These are phyloP conservation scores for Fusarium buharicum DNA, from an alignment of 2,329 filamentous ascomycete species.

Conservation along the genomic window DNA sequence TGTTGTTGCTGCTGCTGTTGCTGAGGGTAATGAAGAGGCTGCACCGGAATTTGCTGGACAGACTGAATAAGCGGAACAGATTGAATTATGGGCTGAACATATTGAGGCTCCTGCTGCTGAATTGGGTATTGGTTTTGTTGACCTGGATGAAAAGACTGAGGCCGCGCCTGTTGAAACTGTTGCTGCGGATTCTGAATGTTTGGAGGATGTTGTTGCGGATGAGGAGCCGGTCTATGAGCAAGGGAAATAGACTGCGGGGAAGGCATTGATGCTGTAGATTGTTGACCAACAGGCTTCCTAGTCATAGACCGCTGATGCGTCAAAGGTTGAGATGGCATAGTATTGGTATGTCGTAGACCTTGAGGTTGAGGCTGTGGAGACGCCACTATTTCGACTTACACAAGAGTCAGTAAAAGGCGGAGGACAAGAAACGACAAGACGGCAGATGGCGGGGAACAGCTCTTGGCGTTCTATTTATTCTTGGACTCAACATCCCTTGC, in stretches of 20 bases:
- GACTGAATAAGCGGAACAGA: background rate
- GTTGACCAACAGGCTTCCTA: conserved; percentile 25
- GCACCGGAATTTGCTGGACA: conserved; percentile 1
- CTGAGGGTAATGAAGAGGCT: conserved; percentile 2
- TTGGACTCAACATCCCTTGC: background rate
- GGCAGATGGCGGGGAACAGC: conserved; percentile 4
- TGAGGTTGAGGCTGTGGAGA: conserved; percentile 25
- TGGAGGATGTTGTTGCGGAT: conserved; percentile 3
- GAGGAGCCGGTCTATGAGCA: conserved; percentile 18
- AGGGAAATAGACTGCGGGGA: conserved; percentile 15
- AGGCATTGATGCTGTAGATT: background rate
- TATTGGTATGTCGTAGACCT: conserved; percentile 4
- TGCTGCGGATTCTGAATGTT: conserved; percentile 15
- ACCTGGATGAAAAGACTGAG: conserved; percentile 20
- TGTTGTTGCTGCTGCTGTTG: conserved; percentile 5
- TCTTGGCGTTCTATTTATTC: conserved; percentile 29
- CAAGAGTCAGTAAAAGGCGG: background rate
- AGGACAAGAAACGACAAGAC: conserved; percentile 30
- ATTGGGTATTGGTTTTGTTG: conserved; percentile 6
- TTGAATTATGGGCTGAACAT: background rate
- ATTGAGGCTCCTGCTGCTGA: background rate
- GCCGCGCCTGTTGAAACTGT: conserved; percentile 10
- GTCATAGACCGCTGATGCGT: conserved; percentile 29
- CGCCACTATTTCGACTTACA: conserved; percentile 27
- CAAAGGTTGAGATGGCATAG: conserved; percentile 17